phyloP scores from a whole-genome alignment of 1,284 basidiomycete species.

The Apiotrichum laibachii region DNA sequence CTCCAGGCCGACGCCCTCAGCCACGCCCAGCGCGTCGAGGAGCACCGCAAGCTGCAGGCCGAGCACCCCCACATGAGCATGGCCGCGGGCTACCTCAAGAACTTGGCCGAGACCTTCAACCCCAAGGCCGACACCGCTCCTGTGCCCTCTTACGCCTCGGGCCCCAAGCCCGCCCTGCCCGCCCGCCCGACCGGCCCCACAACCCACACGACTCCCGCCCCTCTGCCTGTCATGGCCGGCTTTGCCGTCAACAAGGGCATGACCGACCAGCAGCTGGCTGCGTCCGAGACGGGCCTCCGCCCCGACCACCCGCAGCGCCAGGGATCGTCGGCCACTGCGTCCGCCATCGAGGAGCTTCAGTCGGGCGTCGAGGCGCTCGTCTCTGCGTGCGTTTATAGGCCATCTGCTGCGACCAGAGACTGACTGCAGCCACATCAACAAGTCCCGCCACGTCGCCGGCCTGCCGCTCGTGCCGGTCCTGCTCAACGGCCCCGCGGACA shows the following conservation, averaged over 20 bases:
- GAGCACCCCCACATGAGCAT: slow-evolving; percentile 6
- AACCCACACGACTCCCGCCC: background rate
- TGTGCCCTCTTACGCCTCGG: background rate
- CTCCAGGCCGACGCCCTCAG: background rate
- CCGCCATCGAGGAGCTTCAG: slow-evolving; percentile 2
- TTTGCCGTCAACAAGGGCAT: background rate
- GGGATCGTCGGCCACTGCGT: background rate
- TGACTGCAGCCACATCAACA: slow-evolving; percentile 1
- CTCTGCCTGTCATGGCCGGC: background rate
- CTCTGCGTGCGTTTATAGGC: background rate
- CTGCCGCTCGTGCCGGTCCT: background rate
- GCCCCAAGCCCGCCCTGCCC: background rate
- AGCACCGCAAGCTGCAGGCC: background rate
- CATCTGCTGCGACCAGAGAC: background rate
- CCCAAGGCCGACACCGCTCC: slow-evolving; percentile 1
- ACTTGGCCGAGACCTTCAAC: slow-evolving; percentile 1
- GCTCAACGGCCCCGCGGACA: background rate
- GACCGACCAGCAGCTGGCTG: background rate
- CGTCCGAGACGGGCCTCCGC: background rate
- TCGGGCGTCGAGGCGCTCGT: slow-evolving; percentile 2
- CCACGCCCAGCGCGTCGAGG: background rate
- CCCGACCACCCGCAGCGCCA: background rate
- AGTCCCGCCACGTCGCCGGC: background rate
- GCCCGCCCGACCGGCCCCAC: background rate
- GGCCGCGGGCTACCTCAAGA: slow-evolving; percentile 6